Evolutionary conservation across 108 stramenopile species (phyloP).

Genomic region (Pinguiococcus pyrenoidosus): DNA sequence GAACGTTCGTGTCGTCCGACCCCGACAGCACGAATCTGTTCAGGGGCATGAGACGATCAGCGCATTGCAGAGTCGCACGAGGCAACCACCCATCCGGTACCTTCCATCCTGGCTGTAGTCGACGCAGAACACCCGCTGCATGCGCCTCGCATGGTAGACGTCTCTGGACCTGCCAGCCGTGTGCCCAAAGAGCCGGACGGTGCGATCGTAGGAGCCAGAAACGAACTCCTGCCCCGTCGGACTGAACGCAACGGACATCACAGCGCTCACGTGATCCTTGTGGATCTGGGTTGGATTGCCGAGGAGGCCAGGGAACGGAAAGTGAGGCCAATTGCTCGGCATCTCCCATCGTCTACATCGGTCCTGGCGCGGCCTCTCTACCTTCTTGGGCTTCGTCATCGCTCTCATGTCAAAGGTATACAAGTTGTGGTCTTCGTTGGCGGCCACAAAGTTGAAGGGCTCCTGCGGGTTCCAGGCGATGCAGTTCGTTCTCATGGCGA

Average conservation of each 20-base stretch:
- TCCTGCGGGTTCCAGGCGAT: conserved; percentile 99
- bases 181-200: conserved; percentile 78
- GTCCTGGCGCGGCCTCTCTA: no score
- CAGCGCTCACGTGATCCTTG: conserved; percentile 93
- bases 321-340: no score
- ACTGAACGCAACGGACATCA: conserved; percentile 77
- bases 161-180: conserved; percentile 55
- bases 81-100: no score
- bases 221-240: conserved; percentile 95
- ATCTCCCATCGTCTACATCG: no score
- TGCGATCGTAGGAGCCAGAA: conserved; percentile 84
- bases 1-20: conserved; percentile 88
- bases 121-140: conserved; percentile 94
- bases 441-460: conserved; percentile 90
- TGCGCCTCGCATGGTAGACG: conserved; percentile 92
- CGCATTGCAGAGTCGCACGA: no score
- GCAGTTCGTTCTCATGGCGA: conserved; percentile 78
- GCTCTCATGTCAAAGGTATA: conserved; percentile 97
- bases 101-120: conserved; percentile 74
- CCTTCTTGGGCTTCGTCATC: conserved; percentile 27
- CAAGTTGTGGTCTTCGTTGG: conserved; percentile 77
- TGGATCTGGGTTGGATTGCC: conserved; percentile 75
- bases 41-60: no score
- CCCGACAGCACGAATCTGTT: conserved; percentile 70
- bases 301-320: no score